Percentiles rank a stretch among this genome's conserved stretches.
These are phyloP conservation scores for Thraustochytrium sp. DNA, from an alignment of 352 stramenopile species.

Conservation along the genomic window DNA sequence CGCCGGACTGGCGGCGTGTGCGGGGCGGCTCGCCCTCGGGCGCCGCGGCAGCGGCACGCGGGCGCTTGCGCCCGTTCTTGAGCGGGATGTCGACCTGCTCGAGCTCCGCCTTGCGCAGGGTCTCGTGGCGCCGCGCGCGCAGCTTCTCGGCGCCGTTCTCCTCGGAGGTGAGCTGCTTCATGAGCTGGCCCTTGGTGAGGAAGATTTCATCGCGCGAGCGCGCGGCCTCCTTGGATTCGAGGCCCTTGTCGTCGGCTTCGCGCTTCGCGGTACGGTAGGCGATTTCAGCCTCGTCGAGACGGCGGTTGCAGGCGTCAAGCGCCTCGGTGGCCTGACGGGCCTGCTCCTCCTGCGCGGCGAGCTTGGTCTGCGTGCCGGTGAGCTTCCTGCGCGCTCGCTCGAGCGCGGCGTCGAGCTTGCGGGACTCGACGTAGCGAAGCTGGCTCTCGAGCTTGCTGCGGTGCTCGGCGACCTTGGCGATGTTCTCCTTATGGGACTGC, in stretches of 20 bases:
- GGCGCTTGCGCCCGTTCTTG: conserved; percentile 44
- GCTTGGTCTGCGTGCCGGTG: conserved; percentile 53
- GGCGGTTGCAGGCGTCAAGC: conserved; percentile 62
- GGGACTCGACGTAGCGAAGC: conserved; percentile 16
- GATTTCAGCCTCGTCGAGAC: conserved; percentile 44
- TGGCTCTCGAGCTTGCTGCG: conserved; percentile 54
- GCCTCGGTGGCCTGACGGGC: conserved; percentile 58
- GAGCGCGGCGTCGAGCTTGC: background rate
- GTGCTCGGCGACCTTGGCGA: conserved; percentile 69
- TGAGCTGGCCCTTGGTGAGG: conserved; percentile 54
- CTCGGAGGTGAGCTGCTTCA: conserved; percentile 71
- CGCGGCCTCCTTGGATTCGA: background rate
- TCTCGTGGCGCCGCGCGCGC: conserved; percentile 86
- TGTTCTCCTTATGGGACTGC: conserved; percentile 47
- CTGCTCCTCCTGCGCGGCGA: conserved; percentile 11
- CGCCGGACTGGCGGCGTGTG: background rate
- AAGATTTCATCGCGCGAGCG: conserved; percentile 51
- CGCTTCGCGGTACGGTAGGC: conserved; percentile 50
- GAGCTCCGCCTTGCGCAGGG: conserved; percentile 84
- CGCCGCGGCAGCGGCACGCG: conserved; percentile 33
- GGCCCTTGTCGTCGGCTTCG: conserved; percentile 55
- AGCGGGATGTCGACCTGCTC: conserved; percentile 87
- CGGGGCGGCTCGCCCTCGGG: background rate
- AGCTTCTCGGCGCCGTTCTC: conserved; percentile 68
- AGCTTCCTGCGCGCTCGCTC: conserved; percentile 59